A percentile compares a stretch with the other conserved stretches of the same genome.
Evolutionary conservation across 306 rosid genomes (phyloP).

Genomic region (Acacia crassicarpa): DNA sequence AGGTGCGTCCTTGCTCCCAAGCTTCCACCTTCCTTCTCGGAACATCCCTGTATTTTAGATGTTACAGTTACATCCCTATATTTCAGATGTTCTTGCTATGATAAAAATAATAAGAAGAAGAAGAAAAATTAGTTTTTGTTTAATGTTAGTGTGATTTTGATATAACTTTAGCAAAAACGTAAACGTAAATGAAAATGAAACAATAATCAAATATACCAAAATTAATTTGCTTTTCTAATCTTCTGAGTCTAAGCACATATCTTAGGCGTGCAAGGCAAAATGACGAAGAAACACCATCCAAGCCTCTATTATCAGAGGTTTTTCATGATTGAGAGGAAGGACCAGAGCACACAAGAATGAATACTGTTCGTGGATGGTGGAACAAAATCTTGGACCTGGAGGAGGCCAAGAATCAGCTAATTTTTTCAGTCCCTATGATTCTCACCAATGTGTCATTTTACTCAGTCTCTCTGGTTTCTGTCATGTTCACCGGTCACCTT

Average conservation of each 20-base stretch:
- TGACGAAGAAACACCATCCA: not conserved
- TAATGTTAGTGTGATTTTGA: no score
- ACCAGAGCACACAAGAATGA: not conserved
- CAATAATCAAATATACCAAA: no score
- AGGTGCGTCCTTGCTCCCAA: not conserved
- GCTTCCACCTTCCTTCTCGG: not conserved
- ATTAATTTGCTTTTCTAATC: no score
- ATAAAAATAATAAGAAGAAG: no score
- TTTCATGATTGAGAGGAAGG: not conserved
- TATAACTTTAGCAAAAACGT: no score
- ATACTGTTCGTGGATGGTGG: constrained; percentile 39
- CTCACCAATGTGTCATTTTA: constrained; percentile 62
- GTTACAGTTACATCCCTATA: no score
- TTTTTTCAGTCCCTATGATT: constrained; percentile 70
- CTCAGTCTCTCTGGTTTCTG: constrained; percentile 62
- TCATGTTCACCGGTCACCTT: constrained; percentile 89
- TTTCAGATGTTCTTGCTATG: not conserved
- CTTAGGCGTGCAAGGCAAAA: not conserved
- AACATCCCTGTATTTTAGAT: not conserved
- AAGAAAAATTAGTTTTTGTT: no score
- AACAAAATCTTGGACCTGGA: constrained; percentile 52
- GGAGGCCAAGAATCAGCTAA: constrained; percentile 61
- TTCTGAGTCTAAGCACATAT: no score
- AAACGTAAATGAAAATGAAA: no score
- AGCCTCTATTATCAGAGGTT: constrained; percentile 23